These are phyloP conservation scores for Emergomyces africanus DNA, from an alignment of 2,329 filamentous ascomycete genomes.

Conservation along the genomic window DNA sequence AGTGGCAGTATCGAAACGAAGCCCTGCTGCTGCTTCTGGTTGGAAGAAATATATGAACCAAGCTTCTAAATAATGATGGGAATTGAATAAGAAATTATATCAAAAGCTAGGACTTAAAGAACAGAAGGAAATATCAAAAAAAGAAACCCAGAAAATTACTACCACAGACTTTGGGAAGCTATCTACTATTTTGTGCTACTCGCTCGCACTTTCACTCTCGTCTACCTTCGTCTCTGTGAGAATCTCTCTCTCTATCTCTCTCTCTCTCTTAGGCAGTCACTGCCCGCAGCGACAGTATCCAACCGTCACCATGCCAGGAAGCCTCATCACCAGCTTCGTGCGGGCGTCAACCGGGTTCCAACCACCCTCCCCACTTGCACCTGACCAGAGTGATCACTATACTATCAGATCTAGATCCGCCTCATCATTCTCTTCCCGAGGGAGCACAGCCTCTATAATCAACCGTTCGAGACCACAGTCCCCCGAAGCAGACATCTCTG, in stretches of 20 bases:
- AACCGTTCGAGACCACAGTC: background rate
- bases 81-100: background rate
- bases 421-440: slow-evolving; percentile 16
- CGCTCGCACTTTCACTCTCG: background rate
- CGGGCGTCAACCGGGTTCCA: slow-evolving; percentile 25
- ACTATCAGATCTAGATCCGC: slow-evolving; percentile 17
- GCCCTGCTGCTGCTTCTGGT: background rate
- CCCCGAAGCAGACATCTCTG: slow-evolving; percentile 8
- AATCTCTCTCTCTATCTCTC: background rate
- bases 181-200: background rate
- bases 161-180: background rate
- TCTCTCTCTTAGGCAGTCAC: background rate
- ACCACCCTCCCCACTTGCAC: slow-evolving; percentile 19
- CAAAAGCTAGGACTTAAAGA: background rate
- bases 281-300: background rate
- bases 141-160: background rate
- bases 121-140: background rate
- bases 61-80: background rate
- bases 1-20: background rate
- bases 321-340: slow-evolving; percentile 28
- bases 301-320: slow-evolving; percentile 24
- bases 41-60: background rate
- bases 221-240: background rate
- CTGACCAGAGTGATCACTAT: slow-evolving; percentile 11
- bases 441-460: background rate